These are phyloP conservation scores for Castanospermum australe DNA, from an alignment of 306 rosid genomes.

Conservation along the genomic window DNA sequence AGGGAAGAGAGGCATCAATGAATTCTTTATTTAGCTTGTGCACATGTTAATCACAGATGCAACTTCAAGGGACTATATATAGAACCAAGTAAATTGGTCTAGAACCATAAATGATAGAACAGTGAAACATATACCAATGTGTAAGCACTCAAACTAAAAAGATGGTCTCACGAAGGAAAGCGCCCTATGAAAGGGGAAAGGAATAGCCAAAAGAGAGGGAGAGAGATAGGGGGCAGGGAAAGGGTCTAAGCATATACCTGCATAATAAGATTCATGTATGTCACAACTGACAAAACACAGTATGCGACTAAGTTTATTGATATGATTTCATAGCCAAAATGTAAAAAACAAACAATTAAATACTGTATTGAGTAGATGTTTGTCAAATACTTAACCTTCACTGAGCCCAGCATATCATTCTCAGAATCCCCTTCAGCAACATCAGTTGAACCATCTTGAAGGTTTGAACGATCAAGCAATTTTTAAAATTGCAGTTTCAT, in stretches of 20 bases:
- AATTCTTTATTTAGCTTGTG: neutral
- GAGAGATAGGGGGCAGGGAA: neutral
- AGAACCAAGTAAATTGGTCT: neutral
- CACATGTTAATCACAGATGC: neutral
- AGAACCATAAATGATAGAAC: neutral
- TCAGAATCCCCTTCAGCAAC: constrained; percentile 87
- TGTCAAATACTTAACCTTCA: constrained; percentile 66
- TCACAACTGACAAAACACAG: neutral
- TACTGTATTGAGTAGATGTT: constrained; percentile 18
- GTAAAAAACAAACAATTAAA: neutral
- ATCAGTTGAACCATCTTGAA: constrained; percentile 78
- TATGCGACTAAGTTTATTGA: neutral
- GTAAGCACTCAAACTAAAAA: neutral
- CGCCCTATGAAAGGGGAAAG: neutral
- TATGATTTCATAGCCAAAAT: constrained; percentile 13
- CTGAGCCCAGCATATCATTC: constrained; percentile 94
- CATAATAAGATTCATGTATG: neutral
- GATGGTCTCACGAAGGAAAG: neutral
- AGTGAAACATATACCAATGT: neutral
- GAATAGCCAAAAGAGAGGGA: neutral
- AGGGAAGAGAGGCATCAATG: neutral
- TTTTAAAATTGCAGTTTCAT: constrained; percentile 91
- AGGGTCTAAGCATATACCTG: neutral
- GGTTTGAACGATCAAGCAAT: constrained; percentile 91
- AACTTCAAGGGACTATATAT: constrained; percentile 10